These are phyloP conservation scores for Nitzschia putrida DNA, from an alignment of 108 stramenopile genomes.

Conservation along the genomic window DNA sequence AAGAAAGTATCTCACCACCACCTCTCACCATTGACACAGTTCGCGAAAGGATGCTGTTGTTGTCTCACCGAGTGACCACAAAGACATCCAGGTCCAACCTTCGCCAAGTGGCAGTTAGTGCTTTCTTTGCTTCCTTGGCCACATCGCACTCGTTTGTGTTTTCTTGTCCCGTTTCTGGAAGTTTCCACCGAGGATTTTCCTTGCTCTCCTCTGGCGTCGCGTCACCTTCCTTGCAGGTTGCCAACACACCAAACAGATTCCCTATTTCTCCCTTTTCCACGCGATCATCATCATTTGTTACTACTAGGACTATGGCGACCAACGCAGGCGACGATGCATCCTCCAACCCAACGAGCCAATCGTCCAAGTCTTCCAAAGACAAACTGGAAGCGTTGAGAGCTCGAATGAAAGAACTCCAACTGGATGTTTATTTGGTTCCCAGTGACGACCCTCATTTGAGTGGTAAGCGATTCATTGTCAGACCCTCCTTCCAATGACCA, in stretches of 20 bases:
- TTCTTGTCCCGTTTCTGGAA: neutral
- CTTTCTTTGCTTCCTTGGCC: conserved; percentile 28
- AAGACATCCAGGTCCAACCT: conserved; percentile 1
- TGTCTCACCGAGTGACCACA: conserved; percentile 3
- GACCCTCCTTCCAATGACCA: no score
- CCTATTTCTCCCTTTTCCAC: neutral
- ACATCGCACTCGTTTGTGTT: conserved; percentile 14
- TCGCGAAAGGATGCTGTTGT: conserved; percentile 8
- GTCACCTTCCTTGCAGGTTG: neutral
- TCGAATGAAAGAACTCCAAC: conserved; percentile 57
- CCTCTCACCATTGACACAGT: no score
- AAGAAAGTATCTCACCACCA: no score
- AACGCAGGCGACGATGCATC: neutral
- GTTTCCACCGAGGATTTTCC: neutral
- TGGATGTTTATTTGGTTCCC: conserved; percentile 83
- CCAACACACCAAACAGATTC: neutral
- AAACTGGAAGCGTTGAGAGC: conserved; percentile 60
- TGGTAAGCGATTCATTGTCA: conserved; percentile 31
- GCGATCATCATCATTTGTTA: neutral
- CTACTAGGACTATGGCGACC: conserved; percentile 2
- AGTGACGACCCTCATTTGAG: conserved; percentile 90
- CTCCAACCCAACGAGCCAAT: neutral
- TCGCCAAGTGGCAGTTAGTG: conserved; percentile 16
- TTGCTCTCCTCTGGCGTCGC: neutral
- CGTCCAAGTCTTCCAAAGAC: conserved; percentile 16